Evolutionary conservation across 2,329 filamentous ascomycete genomes (phyloP).

Genomic region (Colletotrichum destructivum): DNA sequence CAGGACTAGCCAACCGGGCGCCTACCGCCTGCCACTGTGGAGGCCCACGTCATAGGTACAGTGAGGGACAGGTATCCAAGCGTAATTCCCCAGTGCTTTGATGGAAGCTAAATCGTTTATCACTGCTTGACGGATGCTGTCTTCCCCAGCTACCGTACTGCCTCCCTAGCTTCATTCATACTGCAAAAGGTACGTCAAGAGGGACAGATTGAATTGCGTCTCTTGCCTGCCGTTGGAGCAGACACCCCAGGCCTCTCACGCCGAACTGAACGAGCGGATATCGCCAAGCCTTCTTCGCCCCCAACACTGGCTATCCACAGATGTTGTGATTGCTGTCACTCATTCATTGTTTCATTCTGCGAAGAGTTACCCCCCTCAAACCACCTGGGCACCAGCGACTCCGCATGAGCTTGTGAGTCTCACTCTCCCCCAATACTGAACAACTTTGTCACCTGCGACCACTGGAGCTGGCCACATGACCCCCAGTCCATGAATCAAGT

Average conservation of each 20-base stretch:
- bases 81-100: background rate
- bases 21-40: conserved; percentile 22
- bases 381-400: conserved; percentile 4
- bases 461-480: conserved; percentile 20
- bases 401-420: conserved; percentile 17
- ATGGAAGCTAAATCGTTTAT: background rate
- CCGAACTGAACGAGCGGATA: no score
- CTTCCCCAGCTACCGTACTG: background rate
- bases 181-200: background rate
- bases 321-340: background rate
- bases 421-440: conserved; percentile 1
- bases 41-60: conserved; percentile 17
- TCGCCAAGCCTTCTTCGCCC: background rate
- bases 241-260: background rate
- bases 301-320: background rate
- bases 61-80: background rate
- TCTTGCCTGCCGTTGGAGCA: background rate
- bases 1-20: background rate
- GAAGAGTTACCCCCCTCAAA: background rate
- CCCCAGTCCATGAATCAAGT: conserved; percentile 13
- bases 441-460: conserved; percentile 29
- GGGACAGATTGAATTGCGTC: background rate
- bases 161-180: background rate
- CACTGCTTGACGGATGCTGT: background rate
- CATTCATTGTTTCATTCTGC: background rate